These are phyloP conservation scores for Colletotrichum viniferum DNA, from an alignment of 2,329 filamentous ascomycete genomes.

Conservation along the genomic window DNA sequence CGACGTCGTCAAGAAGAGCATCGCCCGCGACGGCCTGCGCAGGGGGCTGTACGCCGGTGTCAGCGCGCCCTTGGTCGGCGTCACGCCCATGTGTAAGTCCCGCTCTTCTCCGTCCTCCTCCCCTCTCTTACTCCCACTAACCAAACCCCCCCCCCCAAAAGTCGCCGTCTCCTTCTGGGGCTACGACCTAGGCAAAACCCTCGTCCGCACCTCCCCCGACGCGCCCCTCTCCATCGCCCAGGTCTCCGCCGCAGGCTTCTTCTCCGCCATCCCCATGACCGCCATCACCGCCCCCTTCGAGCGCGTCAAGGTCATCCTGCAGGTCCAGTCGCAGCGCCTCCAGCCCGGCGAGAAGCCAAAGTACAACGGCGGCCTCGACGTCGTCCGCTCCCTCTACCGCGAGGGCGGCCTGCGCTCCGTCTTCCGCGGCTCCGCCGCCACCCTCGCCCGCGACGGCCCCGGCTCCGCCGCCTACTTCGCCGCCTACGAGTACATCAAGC, in stretches of 20 bases:
- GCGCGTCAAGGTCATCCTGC: constrained; percentile 97
- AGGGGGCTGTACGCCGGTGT: constrained; percentile 92
- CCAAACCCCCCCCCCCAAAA: constrained; percentile 34
- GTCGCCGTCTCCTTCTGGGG: constrained; percentile 80
- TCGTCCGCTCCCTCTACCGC: constrained; percentile 90
- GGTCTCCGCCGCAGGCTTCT: constrained; percentile 91
- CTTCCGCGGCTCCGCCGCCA: constrained; percentile 90
- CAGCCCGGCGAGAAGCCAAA: constrained; percentile 90
- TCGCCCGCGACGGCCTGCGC: constrained; percentile 81
- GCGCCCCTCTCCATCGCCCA: constrained; percentile 80
- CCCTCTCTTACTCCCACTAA: too few species aligned
- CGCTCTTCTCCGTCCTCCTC: too few species aligned
- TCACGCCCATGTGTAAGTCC: constrained; percentile 99
- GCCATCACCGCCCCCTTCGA: constrained; percentile 98
- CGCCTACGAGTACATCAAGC: constrained; percentile 95
- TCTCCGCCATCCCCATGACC: constrained; percentile 97
- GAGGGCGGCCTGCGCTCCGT: constrained; percentile 90
- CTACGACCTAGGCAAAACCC: constrained; percentile 92
- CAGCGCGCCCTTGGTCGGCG: constrained; percentile 89
- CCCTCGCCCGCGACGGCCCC: constrained; percentile 90
- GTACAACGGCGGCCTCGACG: constrained; percentile 86
- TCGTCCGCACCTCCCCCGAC: constrained; percentile 73
- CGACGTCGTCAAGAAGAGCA: constrained; percentile 87
- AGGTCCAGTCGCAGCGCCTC: constrained; percentile 94
- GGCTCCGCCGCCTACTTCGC: constrained; percentile 96